phyloP scores from a whole-genome alignment of 768 basidiomycete species.

The Termitomyces sp. region DNA sequence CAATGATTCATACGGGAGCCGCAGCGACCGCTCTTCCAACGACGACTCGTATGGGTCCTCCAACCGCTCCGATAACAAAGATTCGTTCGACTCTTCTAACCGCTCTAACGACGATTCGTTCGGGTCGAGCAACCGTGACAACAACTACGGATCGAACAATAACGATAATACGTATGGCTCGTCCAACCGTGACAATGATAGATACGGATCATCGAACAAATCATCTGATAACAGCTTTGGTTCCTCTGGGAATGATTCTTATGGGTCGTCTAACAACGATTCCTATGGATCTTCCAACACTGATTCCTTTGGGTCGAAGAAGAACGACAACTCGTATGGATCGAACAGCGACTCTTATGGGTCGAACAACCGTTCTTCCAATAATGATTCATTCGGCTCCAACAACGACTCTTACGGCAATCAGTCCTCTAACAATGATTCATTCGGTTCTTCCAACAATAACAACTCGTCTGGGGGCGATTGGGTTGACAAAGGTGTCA shows the following conservation, averaged over 20 bases:
- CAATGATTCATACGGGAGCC: constrained; percentile 14
- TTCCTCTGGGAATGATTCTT: constrained; percentile 23
- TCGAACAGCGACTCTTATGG: constrained; percentile 7
- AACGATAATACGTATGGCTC: constrained; percentile 22
- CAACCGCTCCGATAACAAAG: constrained; percentile 18
- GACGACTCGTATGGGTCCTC: constrained; percentile 22
- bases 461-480: constrained; percentile 17
- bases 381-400: constrained; percentile 2
- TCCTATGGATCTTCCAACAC: constrained; percentile 7
- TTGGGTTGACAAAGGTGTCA: constrained; percentile 34
- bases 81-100: constrained; percentile 16
- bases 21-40: constrained; percentile 19
- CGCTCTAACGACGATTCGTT: constrained; percentile 9
- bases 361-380: constrained; percentile 5
- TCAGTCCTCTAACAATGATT: constrained; percentile 8
- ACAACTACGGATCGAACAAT: constrained; percentile 7
- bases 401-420: constrained; percentile 13
- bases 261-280: constrained; percentile 16
- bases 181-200: constrained; percentile 15
- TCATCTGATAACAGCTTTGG: constrained; percentile 16
- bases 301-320: constrained; percentile 21
- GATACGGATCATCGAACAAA: constrained; percentile 26
- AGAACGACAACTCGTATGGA: constrained; percentile 14
- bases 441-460: constrained; percentile 20
- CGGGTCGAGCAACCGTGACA: constrained; percentile 13